A percentile compares a stretch with the other conserved stretches of the same genome.
phyloP scores from a whole-genome alignment of 805 yeast species.

The Yamadazyma laniorum region DNA sequence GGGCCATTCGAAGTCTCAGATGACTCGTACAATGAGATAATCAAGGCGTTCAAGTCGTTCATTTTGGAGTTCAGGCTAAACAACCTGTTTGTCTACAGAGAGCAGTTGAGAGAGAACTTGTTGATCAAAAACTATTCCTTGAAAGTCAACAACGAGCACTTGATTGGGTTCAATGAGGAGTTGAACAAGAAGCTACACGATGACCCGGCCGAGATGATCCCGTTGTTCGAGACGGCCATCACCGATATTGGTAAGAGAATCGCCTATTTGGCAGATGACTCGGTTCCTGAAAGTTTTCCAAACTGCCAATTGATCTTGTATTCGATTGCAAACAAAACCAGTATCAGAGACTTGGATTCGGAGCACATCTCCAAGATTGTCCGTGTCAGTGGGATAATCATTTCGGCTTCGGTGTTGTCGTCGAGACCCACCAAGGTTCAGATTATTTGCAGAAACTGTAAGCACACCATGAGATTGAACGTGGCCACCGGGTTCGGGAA shows the following conservation, averaged over 20 bases:
- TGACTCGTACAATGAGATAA: conserved; percentile 64
- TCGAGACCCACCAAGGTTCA: conserved; percentile 85
- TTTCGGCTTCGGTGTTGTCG: conserved; percentile 82
- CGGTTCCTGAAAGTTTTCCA: conserved; percentile 58
- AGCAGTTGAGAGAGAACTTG: conserved; percentile 84
- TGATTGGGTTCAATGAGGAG: conserved; percentile 86
- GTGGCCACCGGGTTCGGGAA: conserved; percentile 71
- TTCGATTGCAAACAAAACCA: conserved; percentile 66
- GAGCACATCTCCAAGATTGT: conserved; percentile 87
- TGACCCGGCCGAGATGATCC: conserved; percentile 85
- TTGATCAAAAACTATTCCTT: conserved; percentile 71
- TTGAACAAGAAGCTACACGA: conserved; percentile 79
- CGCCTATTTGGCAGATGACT: conserved; percentile 49
- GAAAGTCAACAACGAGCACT: conserved; percentile 76
- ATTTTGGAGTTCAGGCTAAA: conserved; percentile 82
- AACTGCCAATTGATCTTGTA: conserved; percentile 76
- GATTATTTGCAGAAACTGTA: conserved; percentile 83
- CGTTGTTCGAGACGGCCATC: conserved; percentile 78
- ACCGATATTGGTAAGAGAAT: conserved; percentile 83
- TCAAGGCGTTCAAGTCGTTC: conserved; percentile 76
- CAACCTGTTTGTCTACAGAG: conserved; percentile 81
- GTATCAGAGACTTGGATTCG: conserved; percentile 81
- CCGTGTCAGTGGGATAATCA: conserved; percentile 88
- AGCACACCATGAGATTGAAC: conserved; percentile 67
- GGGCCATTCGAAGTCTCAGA: conserved; percentile 77